These are phyloP conservation scores for Anthracocystis setariae DNA, from an alignment of 1,284 basidiomycete species.

Conservation along the genomic window DNA sequence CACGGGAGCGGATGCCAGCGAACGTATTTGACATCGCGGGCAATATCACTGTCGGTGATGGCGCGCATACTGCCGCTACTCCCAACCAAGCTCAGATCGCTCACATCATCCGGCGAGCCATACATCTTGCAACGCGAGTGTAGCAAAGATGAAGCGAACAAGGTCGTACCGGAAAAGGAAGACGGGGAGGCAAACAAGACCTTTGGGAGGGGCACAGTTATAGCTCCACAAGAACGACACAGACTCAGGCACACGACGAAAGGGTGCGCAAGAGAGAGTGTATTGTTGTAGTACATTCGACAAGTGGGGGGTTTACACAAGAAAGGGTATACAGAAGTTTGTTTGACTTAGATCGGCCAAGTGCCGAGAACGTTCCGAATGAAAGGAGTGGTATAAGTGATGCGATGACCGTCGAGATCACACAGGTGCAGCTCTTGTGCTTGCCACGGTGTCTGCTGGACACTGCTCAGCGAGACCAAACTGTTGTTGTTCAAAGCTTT, in stretches of 20 bases:
- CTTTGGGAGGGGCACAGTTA: no score
- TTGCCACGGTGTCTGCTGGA: slow-evolving; percentile 42
- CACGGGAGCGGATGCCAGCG: slow-evolving; percentile 20
- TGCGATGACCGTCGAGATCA: slow-evolving; percentile 45
- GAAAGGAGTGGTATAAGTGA: slow-evolving; percentile 39
- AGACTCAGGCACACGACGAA: neutral
- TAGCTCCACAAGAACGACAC: no score
- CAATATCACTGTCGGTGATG: slow-evolving; percentile 32
- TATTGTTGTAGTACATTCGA: slow-evolving; percentile 34
- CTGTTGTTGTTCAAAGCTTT: slow-evolving; percentile 8
- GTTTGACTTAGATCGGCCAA: slow-evolving; percentile 11
- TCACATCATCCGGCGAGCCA: slow-evolving; percentile 34
- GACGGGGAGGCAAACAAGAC: no score
- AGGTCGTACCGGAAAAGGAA: no score
- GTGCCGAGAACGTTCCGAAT: slow-evolving; percentile 7
- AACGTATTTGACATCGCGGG: slow-evolving; percentile 24
- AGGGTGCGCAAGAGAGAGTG: slow-evolving; percentile 16
- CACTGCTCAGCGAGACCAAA: slow-evolving; percentile 22
- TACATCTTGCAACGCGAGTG: slow-evolving; percentile 10
- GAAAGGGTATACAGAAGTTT: neutral
- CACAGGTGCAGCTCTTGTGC: slow-evolving; percentile 47
- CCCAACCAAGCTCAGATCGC: slow-evolving; percentile 13
- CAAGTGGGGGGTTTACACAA: neutral
- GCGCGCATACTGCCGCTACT: slow-evolving; percentile 4
- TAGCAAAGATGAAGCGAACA: neutral